phyloP scores from a whole-genome alignment of 345 rosid genomes.

The Gossypium bickii region DNA sequence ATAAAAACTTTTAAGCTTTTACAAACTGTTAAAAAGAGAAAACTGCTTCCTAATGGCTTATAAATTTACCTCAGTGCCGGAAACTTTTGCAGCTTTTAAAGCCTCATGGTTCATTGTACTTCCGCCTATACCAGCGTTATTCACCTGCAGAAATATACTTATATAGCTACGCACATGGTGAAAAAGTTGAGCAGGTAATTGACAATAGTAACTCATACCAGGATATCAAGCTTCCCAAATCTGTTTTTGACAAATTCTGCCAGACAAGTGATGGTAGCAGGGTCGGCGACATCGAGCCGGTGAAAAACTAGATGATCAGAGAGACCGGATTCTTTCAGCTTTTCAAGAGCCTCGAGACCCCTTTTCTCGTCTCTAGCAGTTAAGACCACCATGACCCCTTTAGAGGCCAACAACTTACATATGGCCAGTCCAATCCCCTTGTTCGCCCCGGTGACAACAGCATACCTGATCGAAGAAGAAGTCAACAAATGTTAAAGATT shows the following conservation, averaged over 20 bases:
- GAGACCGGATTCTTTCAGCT: constrained; percentile 31
- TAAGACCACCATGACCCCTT: constrained; percentile 31
- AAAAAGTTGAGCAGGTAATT: too few relatives aligned
- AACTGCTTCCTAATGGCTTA: neutral
- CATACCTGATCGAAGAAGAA: constrained; percentile 23
- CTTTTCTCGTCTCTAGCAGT: constrained; percentile 42
- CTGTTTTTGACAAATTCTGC: constrained; percentile 32
- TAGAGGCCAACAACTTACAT: constrained; percentile 32
- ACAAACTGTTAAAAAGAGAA: neutral
- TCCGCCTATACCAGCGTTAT: constrained; percentile 45
- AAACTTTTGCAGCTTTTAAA: constrained; percentile 15
- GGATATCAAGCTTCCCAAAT: constrained; percentile 48
- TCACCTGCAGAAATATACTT: constrained; percentile 29
- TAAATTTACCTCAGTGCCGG: constrained; percentile 20
- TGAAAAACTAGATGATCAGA: constrained; percentile 35
- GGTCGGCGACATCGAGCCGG: constrained; percentile 43
- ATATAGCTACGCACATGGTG: too few relatives aligned
- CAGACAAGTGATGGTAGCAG: constrained; percentile 28
- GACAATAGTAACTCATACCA: constrained; percentile 18
- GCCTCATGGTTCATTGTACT: constrained; percentile 21
- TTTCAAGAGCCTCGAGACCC: constrained; percentile 43
- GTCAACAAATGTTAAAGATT: neutral
- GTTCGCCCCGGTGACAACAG: constrained; percentile 47
- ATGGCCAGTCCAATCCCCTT: constrained; percentile 47
- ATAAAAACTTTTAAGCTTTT: neutral